phyloP scores from a whole-genome alignment of 1,284 basidiomycete species.

The Heliocybe sulcata region DNA sequence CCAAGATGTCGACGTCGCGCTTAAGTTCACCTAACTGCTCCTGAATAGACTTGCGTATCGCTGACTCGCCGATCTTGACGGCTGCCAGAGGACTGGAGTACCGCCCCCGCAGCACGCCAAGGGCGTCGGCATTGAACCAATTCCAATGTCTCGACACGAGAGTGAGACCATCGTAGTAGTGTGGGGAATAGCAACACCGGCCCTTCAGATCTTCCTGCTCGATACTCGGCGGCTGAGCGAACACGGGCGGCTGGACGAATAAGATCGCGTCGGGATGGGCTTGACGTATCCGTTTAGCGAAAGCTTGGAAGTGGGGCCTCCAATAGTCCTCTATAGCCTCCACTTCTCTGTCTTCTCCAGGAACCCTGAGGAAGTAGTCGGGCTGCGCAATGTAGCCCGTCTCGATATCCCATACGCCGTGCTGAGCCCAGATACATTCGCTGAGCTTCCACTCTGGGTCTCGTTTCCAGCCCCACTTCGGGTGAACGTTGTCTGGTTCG shows the following conservation, averaged over 20 bases:
- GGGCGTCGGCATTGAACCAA: constrained; percentile 95
- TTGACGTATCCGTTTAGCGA: constrained; percentile 56
- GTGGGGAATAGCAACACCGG: constrained; percentile 75
- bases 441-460: constrained; percentile 77
- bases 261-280: constrained; percentile 83
- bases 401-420: constrained; percentile 86
- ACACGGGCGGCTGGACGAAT: constrained; percentile 92
- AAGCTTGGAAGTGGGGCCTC: constrained; percentile 70
- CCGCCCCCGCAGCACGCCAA: constrained; percentile 85
- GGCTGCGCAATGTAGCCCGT: constrained; percentile 66
- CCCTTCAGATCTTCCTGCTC: constrained; percentile 56
- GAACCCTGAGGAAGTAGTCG: constrained; percentile 63
- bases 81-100: constrained; percentile 67
- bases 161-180: constrained; percentile 95
- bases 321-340: constrained; percentile 83
- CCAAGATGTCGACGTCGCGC: constrained; percentile 61
- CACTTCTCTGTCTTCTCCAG: constrained; percentile 28
- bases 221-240: constrained; percentile 70
- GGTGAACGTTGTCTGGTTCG: constrained; percentile 35
- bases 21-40: constrained; percentile 82
- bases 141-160: constrained; percentile 86
- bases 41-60: constrained; percentile 79
- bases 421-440: constrained; percentile 86
- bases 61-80: constrained; percentile 72
- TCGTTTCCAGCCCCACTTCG: constrained; percentile 79